Evolutionary conservation across 2,329 filamentous ascomycete species (phyloP).

Genomic region (Colletotrichum sansevieriae): DNA sequence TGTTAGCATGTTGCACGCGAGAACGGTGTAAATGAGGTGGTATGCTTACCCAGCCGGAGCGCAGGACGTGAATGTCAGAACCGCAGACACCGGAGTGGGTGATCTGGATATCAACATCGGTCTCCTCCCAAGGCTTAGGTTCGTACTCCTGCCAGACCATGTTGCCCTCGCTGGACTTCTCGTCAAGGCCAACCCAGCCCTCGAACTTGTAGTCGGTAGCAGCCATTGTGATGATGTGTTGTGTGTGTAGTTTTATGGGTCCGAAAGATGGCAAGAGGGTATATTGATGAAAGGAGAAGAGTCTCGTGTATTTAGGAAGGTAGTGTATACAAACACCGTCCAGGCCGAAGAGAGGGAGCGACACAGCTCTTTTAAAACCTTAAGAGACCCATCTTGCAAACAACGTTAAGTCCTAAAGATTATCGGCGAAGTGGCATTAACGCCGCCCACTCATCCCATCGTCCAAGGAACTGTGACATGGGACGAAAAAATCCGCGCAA

Average conservation of each 20-base stretch:
- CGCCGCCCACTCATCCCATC: conserved; percentile 19
- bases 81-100: conserved; percentile 77
- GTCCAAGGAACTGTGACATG: conserved; percentile 29
- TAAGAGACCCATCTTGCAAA: conserved; percentile 9
- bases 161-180: conserved; percentile 60
- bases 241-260: conserved; percentile 3
- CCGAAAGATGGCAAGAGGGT: conserved; percentile 1
- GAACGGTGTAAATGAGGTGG: neutral
- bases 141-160: conserved; percentile 69
- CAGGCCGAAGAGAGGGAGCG: neutral
- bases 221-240: conserved; percentile 45
- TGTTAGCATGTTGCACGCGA: conserved; percentile 10
- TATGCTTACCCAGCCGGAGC: conserved; percentile 63
- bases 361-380: conserved; percentile 30
- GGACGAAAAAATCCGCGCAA: conserved; percentile 22
- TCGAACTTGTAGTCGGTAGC: conserved; percentile 61
- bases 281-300: neutral
- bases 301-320: neutral
- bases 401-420: conserved; percentile 35
- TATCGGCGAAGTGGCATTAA: conserved; percentile 38
- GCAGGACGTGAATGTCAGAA: conserved; percentile 70
- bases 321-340: neutral
- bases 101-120: conserved; percentile 74
- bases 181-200: conserved; percentile 62
- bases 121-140: conserved; percentile 75